Base-by-base conservation (phyloP, 2,329 filamentous ascomycete species). In the Rasamsonia emersonii region DNA sequence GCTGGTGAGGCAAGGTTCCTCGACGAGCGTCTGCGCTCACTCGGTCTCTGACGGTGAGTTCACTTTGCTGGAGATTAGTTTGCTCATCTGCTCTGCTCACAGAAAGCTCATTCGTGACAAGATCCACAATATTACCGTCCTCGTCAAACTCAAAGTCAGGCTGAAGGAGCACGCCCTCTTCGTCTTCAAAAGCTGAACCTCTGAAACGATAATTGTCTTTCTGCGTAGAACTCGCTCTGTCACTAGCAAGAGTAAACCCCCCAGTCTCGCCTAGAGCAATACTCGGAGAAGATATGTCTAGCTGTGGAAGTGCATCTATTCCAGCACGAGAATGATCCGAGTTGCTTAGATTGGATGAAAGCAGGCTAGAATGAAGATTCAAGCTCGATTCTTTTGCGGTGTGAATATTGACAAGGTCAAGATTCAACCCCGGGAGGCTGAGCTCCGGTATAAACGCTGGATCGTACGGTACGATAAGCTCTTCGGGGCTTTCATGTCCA, bases 401-500 rank as follows among this genome's bases (percentile, higher is more conserved):
- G 18, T 64, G 51, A 21, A 73, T 53, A 3, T 58, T 53, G 8
- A 59, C 58, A 10, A 77, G 49, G 30, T 75, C 67, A 14, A 75
- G 52, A 18, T 78, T 67, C 35, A 81, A 65, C 1, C 70, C 64
- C 1, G 78, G 74, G 16, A 86, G 63, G 19, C 67, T 64, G 19
- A 77, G 67, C 25, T 80, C 75, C 0, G 80, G 77, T 7, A 83
- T 59, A 51, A 96, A 95, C 24, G 75, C 70, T 1, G 86, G 86
- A 49, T 96, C 89, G 47, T 96, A 85, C 33, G 74, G 67, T 2
- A 96, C 67, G 3, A 86, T 65, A 35, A 95, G 77, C 44, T 88
- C 79, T 15, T 82, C 76, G 4, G 74, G 77, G 46, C 85, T n/a
- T 94, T 43, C 18, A 18, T n/a, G 19, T 19, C 8, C 11, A 9